phyloP scores from a whole-genome alignment of 2,329 filamentous ascomycete genomes.

The Cylindrodendrum hubeiense region DNA sequence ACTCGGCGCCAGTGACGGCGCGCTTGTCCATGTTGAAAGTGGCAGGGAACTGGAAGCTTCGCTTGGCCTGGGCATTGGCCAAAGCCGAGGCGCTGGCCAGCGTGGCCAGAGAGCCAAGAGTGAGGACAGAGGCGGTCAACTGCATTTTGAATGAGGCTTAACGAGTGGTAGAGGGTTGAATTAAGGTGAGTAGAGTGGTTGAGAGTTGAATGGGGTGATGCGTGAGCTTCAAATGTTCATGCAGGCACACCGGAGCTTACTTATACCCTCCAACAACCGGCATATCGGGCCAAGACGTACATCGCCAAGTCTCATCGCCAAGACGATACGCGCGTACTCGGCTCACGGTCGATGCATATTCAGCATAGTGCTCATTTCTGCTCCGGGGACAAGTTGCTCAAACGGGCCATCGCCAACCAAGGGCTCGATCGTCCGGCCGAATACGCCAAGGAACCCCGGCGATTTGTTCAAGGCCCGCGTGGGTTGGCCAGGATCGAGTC shows the following conservation, averaged over 20 bases:
- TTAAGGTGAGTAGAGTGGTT: neutral
- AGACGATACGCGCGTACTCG: constrained; percentile 5
- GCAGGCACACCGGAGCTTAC: constrained; percentile 29
- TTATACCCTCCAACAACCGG: constrained; percentile 33
- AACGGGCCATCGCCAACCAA: constrained; percentile 1
- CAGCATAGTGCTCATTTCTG: constrained; percentile 4
- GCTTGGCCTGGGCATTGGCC: constrained; percentile 1
- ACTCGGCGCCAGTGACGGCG: constrained; percentile 54
- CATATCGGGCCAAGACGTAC: neutral
- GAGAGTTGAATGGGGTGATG: constrained; percentile 14
- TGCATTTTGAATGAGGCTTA: constrained; percentile 43
- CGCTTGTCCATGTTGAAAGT: constrained; percentile 54
- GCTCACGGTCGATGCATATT: neutral
- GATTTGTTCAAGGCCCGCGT: neutral
- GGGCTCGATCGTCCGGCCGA: neutral
- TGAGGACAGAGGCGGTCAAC: constrained; percentile 40
- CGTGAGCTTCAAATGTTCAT: constrained; percentile 19
- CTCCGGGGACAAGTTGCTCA: constrained; percentile 5
- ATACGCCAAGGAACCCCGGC: neutral
- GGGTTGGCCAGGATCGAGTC: constrained; percentile 1
- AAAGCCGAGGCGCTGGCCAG: constrained; percentile 34
- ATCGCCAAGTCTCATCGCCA: neutral
- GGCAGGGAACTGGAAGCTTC: constrained; percentile 45
- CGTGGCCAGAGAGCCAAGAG: constrained; percentile 46
- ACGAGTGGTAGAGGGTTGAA: constrained; percentile 25